Evolutionary conservation across 768 basidiomycete species (phyloP).

Genomic region (Collybiopsis luxurians): DNA sequence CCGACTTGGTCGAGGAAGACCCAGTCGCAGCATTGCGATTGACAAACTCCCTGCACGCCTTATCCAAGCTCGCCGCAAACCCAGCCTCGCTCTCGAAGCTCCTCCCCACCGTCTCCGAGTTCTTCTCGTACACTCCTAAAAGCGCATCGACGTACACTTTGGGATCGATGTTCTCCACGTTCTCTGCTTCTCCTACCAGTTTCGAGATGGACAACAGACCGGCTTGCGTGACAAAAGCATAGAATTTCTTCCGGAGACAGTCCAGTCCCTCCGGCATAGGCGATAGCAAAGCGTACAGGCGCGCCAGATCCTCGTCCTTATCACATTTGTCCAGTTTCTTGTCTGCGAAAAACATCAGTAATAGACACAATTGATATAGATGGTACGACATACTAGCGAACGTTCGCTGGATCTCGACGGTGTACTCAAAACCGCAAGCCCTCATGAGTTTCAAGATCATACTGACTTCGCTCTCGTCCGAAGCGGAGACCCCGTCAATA

Average conservation of each 20-base stretch:
- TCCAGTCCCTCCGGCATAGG: conserved; percentile 90
- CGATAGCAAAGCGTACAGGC: conserved; percentile 89
- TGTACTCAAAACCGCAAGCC: conserved; percentile 95
- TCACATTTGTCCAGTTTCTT: too few species aligned
- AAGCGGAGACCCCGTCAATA: conserved; percentile 86
- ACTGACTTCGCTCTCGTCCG: conserved; percentile 93
- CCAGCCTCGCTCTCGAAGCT: conserved; percentile 92
- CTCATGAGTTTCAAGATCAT: conserved; percentile 99
- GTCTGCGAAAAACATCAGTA: too few species aligned
- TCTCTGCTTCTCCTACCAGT: conserved; percentile 57
- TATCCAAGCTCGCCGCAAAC: conserved; percentile 90
- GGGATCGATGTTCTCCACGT: conserved; percentile 72
- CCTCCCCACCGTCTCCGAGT: conserved; percentile 81
- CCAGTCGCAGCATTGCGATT: conserved; percentile 92
- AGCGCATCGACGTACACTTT: conserved; percentile 94
- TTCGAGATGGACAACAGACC: conserved; percentile 82
- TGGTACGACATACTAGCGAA: conserved; percentile 66
- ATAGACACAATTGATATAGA: too few species aligned
- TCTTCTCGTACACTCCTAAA: conserved; percentile 89
- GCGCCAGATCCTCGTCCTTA: conserved; percentile 90
- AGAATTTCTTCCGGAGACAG: conserved; percentile 88
- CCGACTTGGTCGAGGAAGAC: conserved; percentile 78
- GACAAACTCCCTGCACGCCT: conserved; percentile 94
- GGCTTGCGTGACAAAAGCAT: conserved; percentile 88
- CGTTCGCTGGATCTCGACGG: conserved; percentile 94